Evolutionary conservation across 371 early-diverging fungal genomes (phyloP), one percentile per base, ranked within the genome.

Genomic region (Rhizopus arrhizus): DNA sequence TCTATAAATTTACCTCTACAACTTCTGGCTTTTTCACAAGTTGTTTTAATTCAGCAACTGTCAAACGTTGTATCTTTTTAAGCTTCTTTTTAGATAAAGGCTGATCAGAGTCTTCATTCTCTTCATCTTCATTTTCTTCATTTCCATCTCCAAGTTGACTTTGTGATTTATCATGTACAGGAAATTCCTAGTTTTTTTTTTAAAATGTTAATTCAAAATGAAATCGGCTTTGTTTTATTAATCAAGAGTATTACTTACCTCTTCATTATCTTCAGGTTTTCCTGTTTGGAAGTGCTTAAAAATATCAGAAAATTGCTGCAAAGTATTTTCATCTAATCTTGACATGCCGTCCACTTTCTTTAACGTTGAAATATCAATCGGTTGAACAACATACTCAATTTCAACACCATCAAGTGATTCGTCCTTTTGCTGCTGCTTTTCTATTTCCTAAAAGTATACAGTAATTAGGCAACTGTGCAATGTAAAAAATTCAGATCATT

Each of bases 21-120:
- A 93, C 93, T 69, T 97, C 99, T 0, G 99, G 98, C 41, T 91
- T 91, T 58, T 86, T 87, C 4, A 93, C 96, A 43, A 87, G 62
- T 62, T 97, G 93, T 61, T 98, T 96, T 62, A 98, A 81, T 67
- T 95, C 95, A 4, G 98, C 96, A 12, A 98, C 92, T 5, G 89
- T 83, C 28, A 78, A 55, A 61, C 78, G 73, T 41, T 70, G 73
- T 13, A 78, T 33, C 35, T 77, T 69, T 53, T 77, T 77, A 43
- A 72, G 22, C 46, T 77, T 77, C 48, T 77, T 77, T 45, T 77
- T 77, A 8, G 77, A 77, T 51, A 77, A 36, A 40, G 74, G 58
- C 64, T 93, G 82, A 50, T 96, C 81, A 48, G 52, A 52, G 48
- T 58, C 45, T 59, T 53, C 52, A 40, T 53, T 56, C 33, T 52